Conservation (phyloP, 768 basidiomycete species). For the Lactarius sp. region DNA sequence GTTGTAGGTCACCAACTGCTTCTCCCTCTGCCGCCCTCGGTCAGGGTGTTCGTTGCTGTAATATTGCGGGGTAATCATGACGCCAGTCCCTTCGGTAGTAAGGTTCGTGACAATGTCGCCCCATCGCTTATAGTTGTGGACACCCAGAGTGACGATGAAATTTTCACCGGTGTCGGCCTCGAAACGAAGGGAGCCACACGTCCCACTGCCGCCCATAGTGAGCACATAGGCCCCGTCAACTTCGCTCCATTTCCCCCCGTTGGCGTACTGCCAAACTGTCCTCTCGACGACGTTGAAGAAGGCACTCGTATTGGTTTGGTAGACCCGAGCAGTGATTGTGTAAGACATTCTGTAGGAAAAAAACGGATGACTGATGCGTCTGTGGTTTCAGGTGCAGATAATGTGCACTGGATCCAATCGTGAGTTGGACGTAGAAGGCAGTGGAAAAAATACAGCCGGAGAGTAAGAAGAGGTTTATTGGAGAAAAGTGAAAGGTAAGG, state of each 20-base stretch:
- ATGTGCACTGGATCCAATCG: background rate
- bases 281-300: constrained; percentile 35
- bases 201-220: constrained; percentile 38
- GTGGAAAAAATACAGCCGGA: background rate
- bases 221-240: constrained; percentile 28
- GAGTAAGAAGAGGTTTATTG: background rate
- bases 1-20: background rate
- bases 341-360: constrained; percentile 27
- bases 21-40: background rate
- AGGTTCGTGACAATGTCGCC: constrained; percentile 37
- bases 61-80: constrained; percentile 9
- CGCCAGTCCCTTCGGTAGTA: background rate
- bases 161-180: constrained; percentile 30
- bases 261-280: constrained; percentile 35
- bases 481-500: background rate
- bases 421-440: background rate
- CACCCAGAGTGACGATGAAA: constrained; percentile 36
- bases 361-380: background rate
- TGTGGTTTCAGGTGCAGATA: background rate
- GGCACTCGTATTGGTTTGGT: constrained; percentile 7
- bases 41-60: background rate
- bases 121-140: constrained; percentile 41
- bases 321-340: constrained; percentile 25
- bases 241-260: constrained; percentile 34
- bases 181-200: constrained; percentile 38